phyloP scores from a whole-genome alignment of 139 green algal genomes.

The Chlorella sp. region DNA sequence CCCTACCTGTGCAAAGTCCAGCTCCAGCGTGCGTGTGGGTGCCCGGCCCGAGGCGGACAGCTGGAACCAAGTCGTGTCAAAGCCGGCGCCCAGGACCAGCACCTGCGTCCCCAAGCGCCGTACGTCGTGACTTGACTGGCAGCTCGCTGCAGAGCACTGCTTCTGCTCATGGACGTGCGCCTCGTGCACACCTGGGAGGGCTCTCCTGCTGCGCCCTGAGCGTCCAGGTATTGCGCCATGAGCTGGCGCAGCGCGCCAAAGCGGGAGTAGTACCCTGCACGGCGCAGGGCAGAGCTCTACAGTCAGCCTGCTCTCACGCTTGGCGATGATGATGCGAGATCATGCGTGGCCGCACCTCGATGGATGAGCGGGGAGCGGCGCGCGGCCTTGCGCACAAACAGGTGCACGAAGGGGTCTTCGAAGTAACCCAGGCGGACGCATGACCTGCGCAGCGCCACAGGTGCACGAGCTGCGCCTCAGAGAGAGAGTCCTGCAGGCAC shows the following conservation, averaged over 20 bases:
- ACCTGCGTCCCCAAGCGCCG: too few species aligned
- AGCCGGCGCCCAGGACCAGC: slow-evolving; percentile 76
- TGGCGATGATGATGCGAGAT: not conserved
- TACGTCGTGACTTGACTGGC: too few species aligned
- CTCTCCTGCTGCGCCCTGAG: not conserved
- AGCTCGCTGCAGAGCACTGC: too few species aligned
- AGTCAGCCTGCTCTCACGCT: too few species aligned
- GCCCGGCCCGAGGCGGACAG: slow-evolving; percentile 19
- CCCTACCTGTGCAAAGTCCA: slow-evolving; percentile 73
- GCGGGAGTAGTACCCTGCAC: slow-evolving; percentile 75
- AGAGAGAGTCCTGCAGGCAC: too few species aligned
- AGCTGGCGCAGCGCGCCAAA: slow-evolving; percentile 52
- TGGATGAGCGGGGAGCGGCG: slow-evolving; percentile 81
- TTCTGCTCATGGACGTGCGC: too few species aligned
- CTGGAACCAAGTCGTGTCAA: slow-evolving; percentile 82
- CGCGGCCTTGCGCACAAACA: slow-evolving; percentile 56
- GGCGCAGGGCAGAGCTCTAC: too few species aligned
- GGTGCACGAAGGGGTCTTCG: slow-evolving; percentile 70
- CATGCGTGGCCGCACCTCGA: slow-evolving; percentile 42
- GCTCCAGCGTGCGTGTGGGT: slow-evolving; percentile 52
- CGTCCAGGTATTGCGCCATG: slow-evolving; percentile 52
- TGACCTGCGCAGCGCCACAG: slow-evolving; percentile 58
- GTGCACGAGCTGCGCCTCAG: too few species aligned
- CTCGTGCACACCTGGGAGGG: slow-evolving; percentile 7
- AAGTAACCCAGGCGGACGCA: slow-evolving; percentile 78